phyloP scores from a whole-genome alignment of 2,329 filamentous ascomycete genomes.

The Pseudovirgaria hyperparasitica region DNA sequence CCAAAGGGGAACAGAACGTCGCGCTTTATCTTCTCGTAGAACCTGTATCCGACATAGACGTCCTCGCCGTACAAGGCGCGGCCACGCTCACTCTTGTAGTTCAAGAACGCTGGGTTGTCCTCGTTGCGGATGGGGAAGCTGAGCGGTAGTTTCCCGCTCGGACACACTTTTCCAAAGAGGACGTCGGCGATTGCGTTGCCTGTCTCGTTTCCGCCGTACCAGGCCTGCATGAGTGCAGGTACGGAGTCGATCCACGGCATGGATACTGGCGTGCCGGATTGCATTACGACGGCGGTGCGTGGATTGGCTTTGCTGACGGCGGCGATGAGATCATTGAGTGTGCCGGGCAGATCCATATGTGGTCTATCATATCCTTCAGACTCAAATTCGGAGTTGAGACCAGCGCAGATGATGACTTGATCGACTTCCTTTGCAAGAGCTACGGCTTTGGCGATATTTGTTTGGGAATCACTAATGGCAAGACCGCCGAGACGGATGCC shows the following conservation, averaged over 20 bases:
- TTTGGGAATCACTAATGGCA: conserved; percentile 38
- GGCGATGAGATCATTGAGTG: conserved; percentile 43
- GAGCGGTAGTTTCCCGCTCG: conserved; percentile 49
- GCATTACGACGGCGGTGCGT: conserved; percentile 53
- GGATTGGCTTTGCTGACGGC: conserved; percentile 43
- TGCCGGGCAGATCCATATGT: conserved; percentile 32
- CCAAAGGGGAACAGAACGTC: conserved; percentile 50
- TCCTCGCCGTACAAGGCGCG: conserved; percentile 18
- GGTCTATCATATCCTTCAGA: conserved; percentile 12
- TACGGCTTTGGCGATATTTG: conserved; percentile 7
- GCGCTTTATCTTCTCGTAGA: conserved; percentile 45
- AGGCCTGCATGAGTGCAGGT: conserved; percentile 53
- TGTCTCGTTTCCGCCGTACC: conserved; percentile 56
- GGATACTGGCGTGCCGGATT: conserved; percentile 54
- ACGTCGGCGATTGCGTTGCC: conserved; percentile 51
- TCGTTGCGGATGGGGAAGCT: conserved; percentile 52
- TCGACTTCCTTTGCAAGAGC: conserved; percentile 36
- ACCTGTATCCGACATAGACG: conserved; percentile 14
- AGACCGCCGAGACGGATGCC: conserved; percentile 51
- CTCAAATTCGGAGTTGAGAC: conserved; percentile 37
- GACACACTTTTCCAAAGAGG: conserved; percentile 49
- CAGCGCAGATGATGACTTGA: conserved; percentile 52
- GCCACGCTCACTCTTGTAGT: conserved; percentile 49
- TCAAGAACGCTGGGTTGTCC: conserved; percentile 52
- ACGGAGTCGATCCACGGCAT: conserved; percentile 54